A percentile compares a stretch with the other conserved stretches of the same genome.
phyloP scores from a whole-genome alignment of 352 stramenopile species.

The Phytophthora uliginosa region DNA sequence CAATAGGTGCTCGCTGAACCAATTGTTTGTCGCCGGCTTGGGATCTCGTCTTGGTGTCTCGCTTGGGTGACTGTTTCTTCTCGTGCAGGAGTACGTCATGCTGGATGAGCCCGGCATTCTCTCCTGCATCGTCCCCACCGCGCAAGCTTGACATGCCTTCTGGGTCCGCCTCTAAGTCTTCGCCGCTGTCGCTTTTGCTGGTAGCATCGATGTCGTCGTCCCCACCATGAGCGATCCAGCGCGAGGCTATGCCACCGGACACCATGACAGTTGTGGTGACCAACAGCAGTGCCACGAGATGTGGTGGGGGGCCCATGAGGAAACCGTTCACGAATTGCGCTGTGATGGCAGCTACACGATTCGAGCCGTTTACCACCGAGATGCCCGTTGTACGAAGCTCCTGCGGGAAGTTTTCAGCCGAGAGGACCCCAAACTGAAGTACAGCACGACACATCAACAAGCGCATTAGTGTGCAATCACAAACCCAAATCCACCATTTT shows the following conservation, averaged over 20 bases:
- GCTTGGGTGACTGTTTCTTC: constrained; percentile 29
- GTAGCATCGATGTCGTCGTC: constrained; percentile 42
- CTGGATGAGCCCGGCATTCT: constrained; percentile 35
- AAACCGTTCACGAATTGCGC: constrained; percentile 94
- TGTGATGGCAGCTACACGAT: constrained; percentile 90
- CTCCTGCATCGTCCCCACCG: constrained; percentile 28
- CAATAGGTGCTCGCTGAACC: constrained; percentile 17
- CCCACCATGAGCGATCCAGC: constrained; percentile 44
- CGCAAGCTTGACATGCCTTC: constrained; percentile 15
- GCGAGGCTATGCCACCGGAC: constrained; percentile 62
- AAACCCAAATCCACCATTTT: background rate
- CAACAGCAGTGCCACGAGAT: constrained; percentile 81
- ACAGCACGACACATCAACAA: background rate
- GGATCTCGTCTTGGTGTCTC: constrained; percentile 3
- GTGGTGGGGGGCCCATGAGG: constrained; percentile 80
- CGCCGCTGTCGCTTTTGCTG: constrained; percentile 29
- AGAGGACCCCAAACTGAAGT: constrained; percentile 89
- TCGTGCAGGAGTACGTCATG: constrained; percentile 41
- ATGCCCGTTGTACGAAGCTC: constrained; percentile 92
- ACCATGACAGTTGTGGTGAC: constrained; percentile 84
- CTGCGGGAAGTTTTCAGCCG: constrained; percentile 91
- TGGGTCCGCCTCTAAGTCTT: constrained; percentile 18
- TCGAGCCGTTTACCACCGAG: constrained; percentile 90
- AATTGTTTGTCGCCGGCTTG: constrained; percentile 26
- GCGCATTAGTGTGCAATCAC: background rate